Base-by-base conservation (phyloP, 176 grass and related monocot species). In the Otatea glauca region DNA sequence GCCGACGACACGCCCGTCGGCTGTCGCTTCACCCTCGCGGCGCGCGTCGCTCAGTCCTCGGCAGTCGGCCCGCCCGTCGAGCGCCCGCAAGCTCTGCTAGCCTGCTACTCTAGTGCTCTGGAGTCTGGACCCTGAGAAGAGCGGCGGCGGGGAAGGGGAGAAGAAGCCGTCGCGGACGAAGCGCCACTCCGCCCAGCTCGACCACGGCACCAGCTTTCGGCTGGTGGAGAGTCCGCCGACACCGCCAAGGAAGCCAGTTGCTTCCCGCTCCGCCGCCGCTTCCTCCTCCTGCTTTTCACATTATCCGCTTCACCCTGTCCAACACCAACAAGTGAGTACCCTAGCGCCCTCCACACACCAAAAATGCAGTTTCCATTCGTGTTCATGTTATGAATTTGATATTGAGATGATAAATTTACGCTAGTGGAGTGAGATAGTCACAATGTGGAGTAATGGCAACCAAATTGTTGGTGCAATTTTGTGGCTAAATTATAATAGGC, bases 121-220 rank as follows among this genome's bases (percentile, higher is more conserved):
- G n/a, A n/a, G n/a, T n/a, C n/a, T n/a, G n/a, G n/a, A 98, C 92
- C 89, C 85, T 80, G 79, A 25, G 85, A 56, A 93, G 89, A 68
- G 92, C 91, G 23, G 89, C 70, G 14, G 79, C 65, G 3, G 91
- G 87, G 48, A 80, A 90, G 23, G 91, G 76, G n/a, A n/a, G 42
- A 91, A 94, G 86, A 98, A 98, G 58, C 75, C 85, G 65, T 92
- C 84, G 64, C 89, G 86, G 67, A 98, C 93, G 62, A 92, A 86
- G 48, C 86, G 70, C 96, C 96, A 98, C 77, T 96, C 93, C 8
- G 69, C 86, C 96, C 96, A 99, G 82, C 86, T 96, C 59, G 93
- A 91, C 96, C 96, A 99, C 0, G 96, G 93, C 13, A 96, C 96
- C 75, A 99, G 88, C 89, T 92, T 99, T 86, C 91, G 80, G 18